These are phyloP conservation scores for Aspergillus fijiensis DNA, from an alignment of 2,329 filamentous ascomycete genomes.

Conservation along the genomic window DNA sequence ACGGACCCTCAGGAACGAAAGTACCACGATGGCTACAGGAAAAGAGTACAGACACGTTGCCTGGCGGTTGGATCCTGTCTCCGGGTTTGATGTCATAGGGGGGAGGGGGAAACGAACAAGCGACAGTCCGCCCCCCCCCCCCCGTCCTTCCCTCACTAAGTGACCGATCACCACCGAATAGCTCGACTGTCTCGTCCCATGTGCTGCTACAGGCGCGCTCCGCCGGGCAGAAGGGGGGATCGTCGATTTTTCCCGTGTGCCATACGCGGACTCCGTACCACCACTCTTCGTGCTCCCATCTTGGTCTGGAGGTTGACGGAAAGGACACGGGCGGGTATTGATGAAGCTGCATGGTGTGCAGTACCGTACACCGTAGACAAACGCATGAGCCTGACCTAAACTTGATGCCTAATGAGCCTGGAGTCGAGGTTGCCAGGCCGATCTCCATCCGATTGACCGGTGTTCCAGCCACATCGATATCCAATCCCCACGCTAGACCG, in stretches of 20 bases:
- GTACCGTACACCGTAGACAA: neutral
- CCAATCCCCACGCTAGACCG: neutral
- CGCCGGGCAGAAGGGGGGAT: too few relatives aligned
- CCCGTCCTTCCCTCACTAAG: neutral
- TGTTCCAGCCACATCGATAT: neutral
- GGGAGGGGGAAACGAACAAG: neutral
- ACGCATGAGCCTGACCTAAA: neutral
- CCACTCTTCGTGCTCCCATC: neutral
- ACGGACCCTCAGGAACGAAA: neutral
- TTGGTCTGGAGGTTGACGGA: neutral
- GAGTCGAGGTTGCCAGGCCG: neutral
- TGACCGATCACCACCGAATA: neutral
- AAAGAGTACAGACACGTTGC: constrained; percentile 4
- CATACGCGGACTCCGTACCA: neutral
- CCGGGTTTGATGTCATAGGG: neutral
- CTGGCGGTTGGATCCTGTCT: neutral
- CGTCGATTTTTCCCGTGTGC: neutral
- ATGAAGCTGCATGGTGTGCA: too few relatives aligned
- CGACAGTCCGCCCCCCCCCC: too few relatives aligned
- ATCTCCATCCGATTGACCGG: neutral
- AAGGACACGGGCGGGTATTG: neutral
- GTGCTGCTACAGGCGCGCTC: neutral
- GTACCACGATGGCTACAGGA: neutral
- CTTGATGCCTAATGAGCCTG: neutral
- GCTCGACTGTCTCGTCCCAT: neutral